Percentiles rank a stretch among this genome's conserved stretches.
Evolutionary conservation across 768 basidiomycete genomes (phyloP).

Genomic region (Phylloporus arenicola): DNA sequence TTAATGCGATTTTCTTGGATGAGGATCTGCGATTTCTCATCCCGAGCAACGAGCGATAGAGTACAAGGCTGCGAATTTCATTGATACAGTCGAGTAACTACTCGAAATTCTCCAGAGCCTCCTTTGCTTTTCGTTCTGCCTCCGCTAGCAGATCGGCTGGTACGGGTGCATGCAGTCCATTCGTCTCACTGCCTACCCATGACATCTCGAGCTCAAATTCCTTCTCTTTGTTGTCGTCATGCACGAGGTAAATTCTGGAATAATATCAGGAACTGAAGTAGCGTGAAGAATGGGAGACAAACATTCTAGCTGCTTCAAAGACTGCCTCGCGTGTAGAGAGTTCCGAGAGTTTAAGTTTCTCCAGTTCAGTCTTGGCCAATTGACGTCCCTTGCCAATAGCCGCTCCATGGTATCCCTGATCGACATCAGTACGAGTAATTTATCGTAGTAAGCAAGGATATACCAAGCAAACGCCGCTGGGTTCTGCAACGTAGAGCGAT

Average conservation of each 20-base stretch:
- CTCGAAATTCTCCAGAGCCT: slow-evolving; percentile 67
- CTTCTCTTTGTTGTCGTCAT: slow-evolving; percentile 97
- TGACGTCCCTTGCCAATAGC: slow-evolving; percentile 99
- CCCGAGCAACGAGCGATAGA: neutral
- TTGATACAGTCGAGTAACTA: slow-evolving; percentile 23
- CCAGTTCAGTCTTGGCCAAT: slow-evolving; percentile 95
- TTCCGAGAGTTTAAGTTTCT: slow-evolving; percentile 86
- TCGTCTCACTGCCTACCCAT: slow-evolving; percentile 88
- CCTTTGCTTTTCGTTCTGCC: slow-evolving; percentile 85
- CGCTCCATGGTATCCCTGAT: slow-evolving; percentile 88
- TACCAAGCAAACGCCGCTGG: slow-evolving; percentile 88
- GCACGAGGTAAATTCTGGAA: slow-evolving; percentile 88
- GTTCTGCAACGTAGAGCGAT: slow-evolving; percentile 84
- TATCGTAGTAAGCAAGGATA: slow-evolving; percentile 24
- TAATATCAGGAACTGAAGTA: slow-evolving; percentile 4
- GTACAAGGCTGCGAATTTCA: slow-evolving; percentile 16
- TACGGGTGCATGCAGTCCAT: slow-evolving; percentile 73
- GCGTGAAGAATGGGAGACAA: slow-evolving; percentile 27
- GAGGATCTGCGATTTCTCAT: neutral
- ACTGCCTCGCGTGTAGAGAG: slow-evolving; percentile 82
- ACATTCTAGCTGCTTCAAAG: slow-evolving; percentile 94
- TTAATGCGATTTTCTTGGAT: neutral
- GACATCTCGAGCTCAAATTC: slow-evolving; percentile 98
- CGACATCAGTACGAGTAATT: neutral
- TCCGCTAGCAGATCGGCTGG: slow-evolving; percentile 80